Conservation (phyloP, 257 asterid species). For the Solanum okadae region DNA sequence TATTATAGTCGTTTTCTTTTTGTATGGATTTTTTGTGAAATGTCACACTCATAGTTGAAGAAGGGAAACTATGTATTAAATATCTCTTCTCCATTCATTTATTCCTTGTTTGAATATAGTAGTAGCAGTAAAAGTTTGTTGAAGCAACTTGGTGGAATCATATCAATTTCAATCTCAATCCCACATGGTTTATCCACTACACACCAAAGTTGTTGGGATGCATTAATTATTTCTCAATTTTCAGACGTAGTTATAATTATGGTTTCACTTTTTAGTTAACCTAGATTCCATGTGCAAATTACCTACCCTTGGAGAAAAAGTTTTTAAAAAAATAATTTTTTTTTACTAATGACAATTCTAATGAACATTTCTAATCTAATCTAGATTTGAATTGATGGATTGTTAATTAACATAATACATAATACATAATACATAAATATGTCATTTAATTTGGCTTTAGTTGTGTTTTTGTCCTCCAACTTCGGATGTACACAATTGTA, state of each 20-base stretch:
- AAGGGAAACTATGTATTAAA: background rate
- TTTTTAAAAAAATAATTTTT: background rate
- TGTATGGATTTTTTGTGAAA: background rate
- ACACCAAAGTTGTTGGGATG: background rate
- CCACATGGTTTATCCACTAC: background rate
- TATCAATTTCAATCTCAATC: background rate
- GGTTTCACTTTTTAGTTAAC: background rate
- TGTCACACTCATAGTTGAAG: background rate
- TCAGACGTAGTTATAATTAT: background rate
- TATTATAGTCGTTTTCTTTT: too few species aligned
- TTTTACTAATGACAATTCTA: too few species aligned
- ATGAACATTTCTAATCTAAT: background rate
- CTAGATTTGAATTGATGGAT: background rate
- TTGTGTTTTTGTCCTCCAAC: too few species aligned
- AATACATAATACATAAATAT: too few species aligned
- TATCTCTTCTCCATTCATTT: background rate
- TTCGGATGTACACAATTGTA: rapidly evolving
- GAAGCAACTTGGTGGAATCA: background rate
- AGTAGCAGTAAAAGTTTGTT: background rate
- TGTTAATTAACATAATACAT: background rate
- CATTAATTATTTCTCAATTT: background rate
- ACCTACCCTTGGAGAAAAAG: background rate
- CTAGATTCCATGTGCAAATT: background rate
- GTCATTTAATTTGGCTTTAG: too few species aligned
- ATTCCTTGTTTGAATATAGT: background rate